Evolutionary conservation across 2,329 filamentous ascomycete genomes (phyloP), one percentile per base, ranked within the genome.

Genomic region (Calonectria pteridis): DNA sequence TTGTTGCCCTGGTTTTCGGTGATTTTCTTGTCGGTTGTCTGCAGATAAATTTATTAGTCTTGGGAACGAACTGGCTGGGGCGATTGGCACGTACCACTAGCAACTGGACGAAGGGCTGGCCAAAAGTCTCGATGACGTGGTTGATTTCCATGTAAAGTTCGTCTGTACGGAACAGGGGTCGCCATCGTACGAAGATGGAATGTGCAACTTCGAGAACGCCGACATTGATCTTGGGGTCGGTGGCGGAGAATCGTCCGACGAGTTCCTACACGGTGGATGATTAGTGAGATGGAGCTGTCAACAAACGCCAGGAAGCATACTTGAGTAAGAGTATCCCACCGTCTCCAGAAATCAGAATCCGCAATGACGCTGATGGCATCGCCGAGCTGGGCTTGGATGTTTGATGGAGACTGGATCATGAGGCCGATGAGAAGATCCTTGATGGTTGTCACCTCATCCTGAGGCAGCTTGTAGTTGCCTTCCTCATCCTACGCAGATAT

Each of bases 291-390:
- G n/a, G 10, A 33, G 9, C 1, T 6, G n/a, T 29, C 11, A 29
- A 0, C n/a, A 33, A 29, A 9, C 13, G 20, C 26, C n/a, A 28
- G 20, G 31, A 46, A 49, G 82, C 89, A 77, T 85, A 94, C 93
- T 87, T 94, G 91, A 33, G 98, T 96, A 73, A 99, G 89, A n/a
- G 96, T 98, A 82, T 98, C 94, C 97, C 97, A 99, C 81, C 94
- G 91, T 84, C 94, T 90, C 93, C 94, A 99, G 85, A 99, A 99
- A 84, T 99, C 97, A 78, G 96, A 98, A 85, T 98, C 96, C 74
- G 97, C 97, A 81, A 99, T 98, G 80, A 97, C 92, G 86, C 96
- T 98, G 84, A 98, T 97, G 75, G 97, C 96, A 83, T 98, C 97
- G 78, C 97, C 97, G 46, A 99, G 91, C 86, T 99, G 97, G 74